Evolutionary conservation across 2,329 filamentous ascomycete genomes (phyloP).

Genomic region (Curvularia spicifera): DNA sequence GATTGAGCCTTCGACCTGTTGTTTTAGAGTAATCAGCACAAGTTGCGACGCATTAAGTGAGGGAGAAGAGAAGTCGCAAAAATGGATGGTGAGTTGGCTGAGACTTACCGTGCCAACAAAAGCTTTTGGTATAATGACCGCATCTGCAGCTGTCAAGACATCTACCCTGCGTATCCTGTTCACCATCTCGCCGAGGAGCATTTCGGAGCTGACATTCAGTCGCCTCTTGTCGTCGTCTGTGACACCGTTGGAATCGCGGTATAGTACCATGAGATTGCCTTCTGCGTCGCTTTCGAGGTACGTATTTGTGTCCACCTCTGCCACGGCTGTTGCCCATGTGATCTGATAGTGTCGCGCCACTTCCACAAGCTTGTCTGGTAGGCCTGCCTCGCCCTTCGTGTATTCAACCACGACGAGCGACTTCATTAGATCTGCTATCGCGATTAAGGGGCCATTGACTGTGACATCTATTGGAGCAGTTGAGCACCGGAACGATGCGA

Average conservation of each 20-base stretch:
- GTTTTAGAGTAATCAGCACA: slow-evolving; percentile 54
- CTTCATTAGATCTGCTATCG: slow-evolving; percentile 92
- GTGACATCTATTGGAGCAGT: slow-evolving; percentile 84
- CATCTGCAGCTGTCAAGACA: slow-evolving; percentile 67
- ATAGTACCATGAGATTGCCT: slow-evolving; percentile 84
- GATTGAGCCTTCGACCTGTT: slow-evolving; percentile 83
- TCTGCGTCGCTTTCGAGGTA: slow-evolving; percentile 87
- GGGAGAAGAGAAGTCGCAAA: background rate
- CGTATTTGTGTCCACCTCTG: slow-evolving; percentile 71
- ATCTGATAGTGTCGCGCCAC: slow-evolving; percentile 81
- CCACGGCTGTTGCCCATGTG: slow-evolving; percentile 80
- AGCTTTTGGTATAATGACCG: slow-evolving; percentile 77
- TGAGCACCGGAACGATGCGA: slow-evolving; percentile 78
- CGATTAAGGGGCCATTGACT: slow-evolving; percentile 75
- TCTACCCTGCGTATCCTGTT: slow-evolving; percentile 82
- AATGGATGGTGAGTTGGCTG: background rate
- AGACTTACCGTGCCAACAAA: slow-evolving; percentile 83
- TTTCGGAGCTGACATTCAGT: slow-evolving; percentile 77
- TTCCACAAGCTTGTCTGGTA: slow-evolving; percentile 71
- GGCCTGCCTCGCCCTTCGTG: slow-evolving; percentile 61
- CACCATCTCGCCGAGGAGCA: slow-evolving; percentile 90
- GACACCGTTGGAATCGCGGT: slow-evolving; percentile 73
- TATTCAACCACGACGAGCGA: slow-evolving; percentile 82
- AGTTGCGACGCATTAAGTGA: background rate
- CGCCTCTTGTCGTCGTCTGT: slow-evolving; percentile 74